Percentiles rank a stretch among this genome's conserved stretches.
Conservation (phyloP, 2,329 filamentous ascomycete genomes). For the Leptosphaerulina australis region DNA sequence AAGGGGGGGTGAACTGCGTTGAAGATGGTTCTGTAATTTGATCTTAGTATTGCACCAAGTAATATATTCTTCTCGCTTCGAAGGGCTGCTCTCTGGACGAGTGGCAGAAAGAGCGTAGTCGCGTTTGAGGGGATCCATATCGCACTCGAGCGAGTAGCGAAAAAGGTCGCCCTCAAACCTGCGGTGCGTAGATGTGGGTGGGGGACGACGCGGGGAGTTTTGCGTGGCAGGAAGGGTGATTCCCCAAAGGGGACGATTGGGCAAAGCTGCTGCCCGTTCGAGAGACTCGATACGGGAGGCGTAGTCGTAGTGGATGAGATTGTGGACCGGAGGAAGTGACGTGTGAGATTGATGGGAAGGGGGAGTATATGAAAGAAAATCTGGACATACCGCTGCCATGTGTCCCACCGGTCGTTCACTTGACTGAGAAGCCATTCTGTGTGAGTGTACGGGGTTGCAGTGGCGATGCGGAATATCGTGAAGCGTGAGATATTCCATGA, state of each 20-base stretch:
- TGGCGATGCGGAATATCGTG: slow-evolving; percentile 47
- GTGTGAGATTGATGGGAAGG: neutral
- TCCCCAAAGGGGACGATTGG: neutral
- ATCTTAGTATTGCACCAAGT: slow-evolving; percentile 11
- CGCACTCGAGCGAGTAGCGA: neutral
- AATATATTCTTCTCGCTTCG: neutral
- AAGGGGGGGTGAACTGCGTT: slow-evolving; percentile 43
- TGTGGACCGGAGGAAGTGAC: slow-evolving; percentile 9
- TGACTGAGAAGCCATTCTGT: slow-evolving; percentile 38
- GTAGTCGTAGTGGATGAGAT: neutral
- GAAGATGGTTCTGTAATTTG: slow-evolving; percentile 32
- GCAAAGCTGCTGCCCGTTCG: neutral
- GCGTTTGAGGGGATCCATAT: neutral
- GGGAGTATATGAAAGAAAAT: slow-evolving; percentile 14
- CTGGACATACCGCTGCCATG: slow-evolving; percentile 40
- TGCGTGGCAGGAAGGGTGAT: slow-evolving; percentile 1
- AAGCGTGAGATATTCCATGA: slow-evolving; percentile 49
- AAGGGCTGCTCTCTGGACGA: neutral
- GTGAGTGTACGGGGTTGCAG: slow-evolving; percentile 34
- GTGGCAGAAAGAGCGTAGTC: neutral
- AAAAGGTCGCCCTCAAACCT: neutral
- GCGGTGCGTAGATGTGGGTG: neutral
- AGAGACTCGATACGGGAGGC: neutral
- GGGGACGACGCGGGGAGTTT: neutral
- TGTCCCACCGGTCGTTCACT: slow-evolving; percentile 31